Evolutionary conservation across 1,284 basidiomycete genomes (phyloP).

Genomic region (Laetiporus sulphureus): DNA sequence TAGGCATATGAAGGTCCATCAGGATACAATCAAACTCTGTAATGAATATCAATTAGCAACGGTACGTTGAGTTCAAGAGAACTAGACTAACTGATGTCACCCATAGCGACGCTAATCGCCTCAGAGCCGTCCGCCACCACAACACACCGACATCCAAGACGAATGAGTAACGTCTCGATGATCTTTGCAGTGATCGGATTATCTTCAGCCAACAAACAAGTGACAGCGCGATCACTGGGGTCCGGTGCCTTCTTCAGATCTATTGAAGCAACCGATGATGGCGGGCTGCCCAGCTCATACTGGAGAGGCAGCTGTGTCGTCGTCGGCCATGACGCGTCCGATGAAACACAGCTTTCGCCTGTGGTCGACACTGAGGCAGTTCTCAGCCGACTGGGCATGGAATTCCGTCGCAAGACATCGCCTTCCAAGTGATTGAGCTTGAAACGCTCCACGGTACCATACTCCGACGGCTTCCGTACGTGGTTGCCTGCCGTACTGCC

Average conservation of each 20-base stretch:
- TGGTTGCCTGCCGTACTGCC: constrained; percentile 51
- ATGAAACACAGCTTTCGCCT: constrained; percentile 71
- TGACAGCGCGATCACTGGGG: constrained; percentile 73
- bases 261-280: constrained; percentile 73
- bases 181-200: constrained; percentile 97
- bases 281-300: constrained; percentile 52
- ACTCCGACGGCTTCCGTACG: constrained; percentile 78
- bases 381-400: constrained; percentile 82
- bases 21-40: constrained; percentile 84
- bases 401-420: constrained; percentile 66
- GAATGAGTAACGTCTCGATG: constrained; percentile 86
- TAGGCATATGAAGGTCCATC: constrained; percentile 88
- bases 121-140: constrained; percentile 95
- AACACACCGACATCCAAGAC: constrained; percentile 90
- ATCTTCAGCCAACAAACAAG: constrained; percentile 92
- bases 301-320: constrained; percentile 45
- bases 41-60: constrained; percentile 6
- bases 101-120: constrained; percentile 94
- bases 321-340: constrained; percentile 66
- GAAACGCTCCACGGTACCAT: constrained; percentile 79
- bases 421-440: constrained; percentile 74
- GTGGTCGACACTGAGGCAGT: constrained; percentile 81
- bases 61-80: constrained; percentile 1
- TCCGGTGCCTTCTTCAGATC: constrained; percentile 68
- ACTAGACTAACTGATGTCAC: constrained; percentile 78